phyloP scores from a whole-genome alignment of 805 yeast genomes.

The Cyberlindnera xishuangbannaensis region DNA sequence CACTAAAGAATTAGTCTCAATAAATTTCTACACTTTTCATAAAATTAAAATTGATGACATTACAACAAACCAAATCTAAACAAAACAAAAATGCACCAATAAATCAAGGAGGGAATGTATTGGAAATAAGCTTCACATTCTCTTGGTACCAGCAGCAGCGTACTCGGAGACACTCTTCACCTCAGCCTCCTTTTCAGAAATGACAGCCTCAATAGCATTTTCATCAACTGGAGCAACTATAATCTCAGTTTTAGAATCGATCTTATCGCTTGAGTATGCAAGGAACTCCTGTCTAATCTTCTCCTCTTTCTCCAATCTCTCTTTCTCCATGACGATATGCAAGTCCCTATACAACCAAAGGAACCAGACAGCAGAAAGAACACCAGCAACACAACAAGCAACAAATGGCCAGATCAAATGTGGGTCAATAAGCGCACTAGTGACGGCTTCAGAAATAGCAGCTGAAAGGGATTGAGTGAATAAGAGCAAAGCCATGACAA shows the following conservation, averaged over 20 bases:
- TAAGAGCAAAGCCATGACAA: constrained; percentile 50
- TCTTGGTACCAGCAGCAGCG: constrained; percentile 4
- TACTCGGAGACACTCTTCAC: constrained; percentile 2
- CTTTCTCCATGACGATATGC: constrained; percentile 19
- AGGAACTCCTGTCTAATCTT: constrained; percentile 10
- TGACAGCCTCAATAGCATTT: constrained; percentile 4
- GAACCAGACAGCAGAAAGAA: constrained; percentile 55
- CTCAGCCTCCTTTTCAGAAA: constrained; percentile 3
- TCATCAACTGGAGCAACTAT: neutral
- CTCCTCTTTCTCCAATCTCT: constrained; percentile 19
- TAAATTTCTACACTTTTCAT: no score
- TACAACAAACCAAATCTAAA: no score
- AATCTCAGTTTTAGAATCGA: neutral
- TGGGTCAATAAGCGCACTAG: constrained; percentile 64
- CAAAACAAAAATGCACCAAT: no score
- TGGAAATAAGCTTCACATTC: no score
- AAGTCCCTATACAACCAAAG: constrained; percentile 25
- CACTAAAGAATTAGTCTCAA: no score
- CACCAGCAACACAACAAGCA: constrained; percentile 55
- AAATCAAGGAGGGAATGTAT: no score
- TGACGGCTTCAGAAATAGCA: constrained; percentile 67
- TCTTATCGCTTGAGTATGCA: constrained; percentile 5
- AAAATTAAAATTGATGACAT: no score
- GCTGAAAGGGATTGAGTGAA: constrained; percentile 74
- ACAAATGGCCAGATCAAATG: constrained; percentile 64